Conservation (phyloP, 805 yeast genomes). For the Kodamaea fukazawae region DNA sequence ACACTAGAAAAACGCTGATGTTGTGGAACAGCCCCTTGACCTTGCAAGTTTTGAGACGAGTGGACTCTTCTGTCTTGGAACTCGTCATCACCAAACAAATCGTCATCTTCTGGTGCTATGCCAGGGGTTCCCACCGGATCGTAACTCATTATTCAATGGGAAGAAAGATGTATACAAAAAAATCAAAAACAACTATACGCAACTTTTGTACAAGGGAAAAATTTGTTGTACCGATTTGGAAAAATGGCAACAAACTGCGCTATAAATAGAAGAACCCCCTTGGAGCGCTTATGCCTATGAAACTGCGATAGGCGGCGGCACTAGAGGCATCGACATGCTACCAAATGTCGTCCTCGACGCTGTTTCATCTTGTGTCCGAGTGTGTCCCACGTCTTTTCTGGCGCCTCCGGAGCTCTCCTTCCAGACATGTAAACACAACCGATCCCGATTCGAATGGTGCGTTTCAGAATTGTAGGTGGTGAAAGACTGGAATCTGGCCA, state of each 20-base stretch:
- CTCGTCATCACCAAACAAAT: slow-evolving; percentile 5
- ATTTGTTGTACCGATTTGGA: slow-evolving; percentile 3
- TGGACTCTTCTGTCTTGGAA: slow-evolving; percentile 2
- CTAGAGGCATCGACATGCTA: too few relatives aligned
- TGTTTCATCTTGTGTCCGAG: too few relatives aligned
- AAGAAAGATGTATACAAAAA: background rate
- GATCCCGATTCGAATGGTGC: too few relatives aligned
- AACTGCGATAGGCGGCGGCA: too few relatives aligned
- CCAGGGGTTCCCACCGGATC: slow-evolving; percentile 1
- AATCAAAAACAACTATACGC: background rate
- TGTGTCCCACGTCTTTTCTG: too few relatives aligned
- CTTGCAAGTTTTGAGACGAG: background rate
- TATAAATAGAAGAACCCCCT: slow-evolving; percentile 1
- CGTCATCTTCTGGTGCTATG: slow-evolving; percentile 5
- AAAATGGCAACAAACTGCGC: slow-evolving; percentile 1
- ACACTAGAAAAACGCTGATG: slow-evolving; percentile 8
- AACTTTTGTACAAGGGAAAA: background rate
- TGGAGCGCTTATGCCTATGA: too few relatives aligned
- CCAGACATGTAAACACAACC: too few relatives aligned
- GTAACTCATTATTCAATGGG: slow-evolving; percentile 3
- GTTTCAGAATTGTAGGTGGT: too few relatives aligned
- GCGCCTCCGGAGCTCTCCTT: too few relatives aligned
- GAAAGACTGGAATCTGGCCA: too few relatives aligned
- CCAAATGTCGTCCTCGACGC: too few relatives aligned
- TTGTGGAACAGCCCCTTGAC: slow-evolving; percentile 4